Evolutionary conservation across 768 basidiomycete genomes (phyloP), one percentile per base, ranked within the genome.

Genomic region (Pleurotus pulmonarius): DNA sequence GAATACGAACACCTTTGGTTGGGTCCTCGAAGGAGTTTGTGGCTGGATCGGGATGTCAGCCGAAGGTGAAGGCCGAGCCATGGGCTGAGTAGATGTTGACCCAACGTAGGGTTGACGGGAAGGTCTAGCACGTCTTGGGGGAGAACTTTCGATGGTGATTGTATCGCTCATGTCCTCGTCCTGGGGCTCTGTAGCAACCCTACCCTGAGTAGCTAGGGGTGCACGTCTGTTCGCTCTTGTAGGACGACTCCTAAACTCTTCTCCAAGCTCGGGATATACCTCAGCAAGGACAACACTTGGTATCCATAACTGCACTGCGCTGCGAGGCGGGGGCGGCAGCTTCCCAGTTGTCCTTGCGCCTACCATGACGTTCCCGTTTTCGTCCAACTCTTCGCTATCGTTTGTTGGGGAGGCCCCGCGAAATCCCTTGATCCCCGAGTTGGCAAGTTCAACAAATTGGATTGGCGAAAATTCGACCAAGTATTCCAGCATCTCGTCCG

Each of bases 401-500:
- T 51, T 58, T 45, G 13, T 46, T 4, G 55, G 43, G 9, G 66
- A 65, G 25, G 61, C 55, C 3, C 58, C n/a, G 43, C 61, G 56
- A 8, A 46, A 64, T 2, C 65, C 85, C 46, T 70, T 70, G 49
- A 90, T 76, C 0, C 83, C 83, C 0, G 69, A 69, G 26, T 74
- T 75, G 44, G 80, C 75, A 0, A 84, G 69, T 1, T 64, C 65
- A 5, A 85, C 80, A n/a, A 88, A 74, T 34, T 75, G 69, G 1
- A 70, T 67, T 0, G 84, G 86, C 13, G 76, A 75, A 46, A 87
- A 68, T 58, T 86, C 81, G 5, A 88, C 67, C 3, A 85, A 79
- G 60, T 85, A 87, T 66, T 91, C 87, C 46, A 82, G 73, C 4
- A 79, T 68, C 4, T 70, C 63, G 55, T 84, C 86, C 0, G 86